These are phyloP conservation scores for Flaveria brownii DNA, from an alignment of 129 eudicot genomes.

Conservation along the genomic window DNA sequence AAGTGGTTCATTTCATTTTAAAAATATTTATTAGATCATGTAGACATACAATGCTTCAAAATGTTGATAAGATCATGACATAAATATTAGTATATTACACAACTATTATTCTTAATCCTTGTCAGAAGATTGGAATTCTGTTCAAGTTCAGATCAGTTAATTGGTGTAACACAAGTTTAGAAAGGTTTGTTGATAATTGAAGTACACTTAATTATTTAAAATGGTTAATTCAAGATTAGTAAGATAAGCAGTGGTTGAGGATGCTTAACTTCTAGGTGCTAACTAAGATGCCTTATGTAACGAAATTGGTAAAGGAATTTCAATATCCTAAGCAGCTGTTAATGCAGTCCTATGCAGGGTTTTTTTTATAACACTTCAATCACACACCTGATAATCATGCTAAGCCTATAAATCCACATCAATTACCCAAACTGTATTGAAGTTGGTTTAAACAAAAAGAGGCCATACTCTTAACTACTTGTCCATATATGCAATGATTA, in stretches of 20 bases:
- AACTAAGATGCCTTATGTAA: no score
- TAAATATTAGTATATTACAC: not conserved
- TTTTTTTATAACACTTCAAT: not conserved
- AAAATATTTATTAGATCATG: not conserved
- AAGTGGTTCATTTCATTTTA: constrained; percentile 6
- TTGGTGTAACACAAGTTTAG: no score
- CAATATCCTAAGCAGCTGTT: not conserved
- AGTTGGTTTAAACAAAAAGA: not conserved
- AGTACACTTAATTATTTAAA: no score
- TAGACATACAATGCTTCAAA: not conserved
- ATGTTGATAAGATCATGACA: not conserved
- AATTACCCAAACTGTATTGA: not conserved
- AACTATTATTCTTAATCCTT: not conserved
- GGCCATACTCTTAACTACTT: not conserved
- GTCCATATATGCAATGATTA: not conserved
- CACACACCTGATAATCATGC: not conserved
- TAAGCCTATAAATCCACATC: constrained; percentile 6
- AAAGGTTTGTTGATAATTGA: no score
- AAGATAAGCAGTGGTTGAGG: not conserved
- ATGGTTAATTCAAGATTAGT: no score
- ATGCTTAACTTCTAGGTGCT: not conserved
- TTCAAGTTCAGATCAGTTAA: no score
- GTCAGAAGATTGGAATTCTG: no score
- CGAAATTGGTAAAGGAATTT: not conserved
- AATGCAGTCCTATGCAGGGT: not conserved